Percentiles rank a stretch among this genome's conserved stretches.
Conservation (phyloP, 257 asterid genomes). For the Buddleja alternifolia region DNA sequence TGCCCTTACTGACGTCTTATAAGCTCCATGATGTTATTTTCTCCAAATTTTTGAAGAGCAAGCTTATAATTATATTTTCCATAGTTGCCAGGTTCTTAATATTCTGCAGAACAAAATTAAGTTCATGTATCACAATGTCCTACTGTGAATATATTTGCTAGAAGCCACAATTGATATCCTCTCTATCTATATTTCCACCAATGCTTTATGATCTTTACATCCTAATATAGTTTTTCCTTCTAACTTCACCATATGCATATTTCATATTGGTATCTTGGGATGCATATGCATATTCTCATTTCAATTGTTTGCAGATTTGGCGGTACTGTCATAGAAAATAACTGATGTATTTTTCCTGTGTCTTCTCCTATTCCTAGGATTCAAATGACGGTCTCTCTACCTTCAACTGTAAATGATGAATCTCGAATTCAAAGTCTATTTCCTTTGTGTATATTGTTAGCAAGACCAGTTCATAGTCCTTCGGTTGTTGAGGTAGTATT, state of each 20-base stretch:
- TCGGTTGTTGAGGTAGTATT: conserved; percentile 65
- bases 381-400: conserved; percentile 76
- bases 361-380: conserved; percentile 54
- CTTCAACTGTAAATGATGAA: conserved; percentile 67
- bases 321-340: not conserved
- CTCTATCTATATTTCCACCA: conserved; percentile 16
- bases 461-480: conserved; percentile 66
- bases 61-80: not conserved
- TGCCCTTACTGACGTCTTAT: too few relatives aligned
- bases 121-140: conserved; percentile 12
- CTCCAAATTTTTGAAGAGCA: conserved; percentile 4
- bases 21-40: too few relatives aligned
- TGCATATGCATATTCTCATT: conserved; percentile 32
- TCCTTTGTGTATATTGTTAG: conserved; percentile 87
- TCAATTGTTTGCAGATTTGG: not conserved
- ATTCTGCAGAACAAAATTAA: conserved; percentile 8
- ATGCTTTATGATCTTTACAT: not conserved
- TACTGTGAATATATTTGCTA: conserved; percentile 22
- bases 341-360: conserved; percentile 20
- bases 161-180: conserved; percentile 11
- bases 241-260: not conserved
- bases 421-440: conserved; percentile 64
- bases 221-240: not conserved
- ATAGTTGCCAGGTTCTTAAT: not conserved
- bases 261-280: conserved; percentile 16